phyloP scores from a whole-genome alignment of 176 grass and related monocot genomes.

The Hyparrhenia diplandra region DNA sequence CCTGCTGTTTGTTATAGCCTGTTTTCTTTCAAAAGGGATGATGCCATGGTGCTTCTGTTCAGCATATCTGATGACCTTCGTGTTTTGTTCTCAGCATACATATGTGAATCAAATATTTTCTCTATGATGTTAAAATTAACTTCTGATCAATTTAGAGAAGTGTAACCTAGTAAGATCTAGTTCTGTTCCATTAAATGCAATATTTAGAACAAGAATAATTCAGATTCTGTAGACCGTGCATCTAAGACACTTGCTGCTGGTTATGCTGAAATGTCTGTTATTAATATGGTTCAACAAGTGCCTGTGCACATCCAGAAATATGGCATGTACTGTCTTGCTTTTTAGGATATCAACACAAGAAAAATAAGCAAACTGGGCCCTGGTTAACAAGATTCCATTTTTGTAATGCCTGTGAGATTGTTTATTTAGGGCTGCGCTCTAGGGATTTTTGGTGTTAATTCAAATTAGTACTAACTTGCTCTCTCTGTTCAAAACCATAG shows the following conservation, averaged over 20 bases:
- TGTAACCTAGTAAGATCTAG: background rate
- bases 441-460: background rate
- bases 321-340: background rate
- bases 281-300: background rate
- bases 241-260: background rate
- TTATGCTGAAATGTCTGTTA: background rate
- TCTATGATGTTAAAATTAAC: background rate
- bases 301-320: background rate
- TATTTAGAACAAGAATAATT: background rate
- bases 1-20: slow-evolving; percentile 18
- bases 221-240: background rate
- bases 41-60: background rate
- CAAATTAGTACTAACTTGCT: background rate
- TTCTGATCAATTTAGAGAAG: background rate
- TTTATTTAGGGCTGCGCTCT: background rate
- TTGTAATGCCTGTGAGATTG: background rate
- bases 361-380: background rate
- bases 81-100: background rate
- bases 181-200: background rate
- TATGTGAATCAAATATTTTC: background rate
- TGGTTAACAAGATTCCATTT: background rate
- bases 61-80: background rate
- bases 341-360: background rate
- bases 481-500: background rate
- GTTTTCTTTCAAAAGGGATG: slow-evolving; percentile 1